These are phyloP conservation scores for Phlegmacium glaucopus DNA, from an alignment of 768 basidiomycete species.

Conservation along the genomic window DNA sequence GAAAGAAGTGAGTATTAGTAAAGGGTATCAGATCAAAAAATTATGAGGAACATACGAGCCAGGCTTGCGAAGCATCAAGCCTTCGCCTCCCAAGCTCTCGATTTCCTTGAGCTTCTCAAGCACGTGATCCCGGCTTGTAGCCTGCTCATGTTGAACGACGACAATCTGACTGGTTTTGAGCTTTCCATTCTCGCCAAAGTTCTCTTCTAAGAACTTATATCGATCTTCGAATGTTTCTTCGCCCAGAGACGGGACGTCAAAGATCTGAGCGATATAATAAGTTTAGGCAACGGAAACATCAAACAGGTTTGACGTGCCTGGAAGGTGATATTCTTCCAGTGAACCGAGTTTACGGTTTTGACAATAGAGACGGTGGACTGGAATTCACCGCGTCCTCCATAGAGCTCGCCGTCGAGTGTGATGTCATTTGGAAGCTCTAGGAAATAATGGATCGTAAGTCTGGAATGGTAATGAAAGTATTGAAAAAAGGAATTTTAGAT, in stretches of 20 bases:
- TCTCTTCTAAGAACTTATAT: slow-evolving; percentile 37
- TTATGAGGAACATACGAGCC: slow-evolving; percentile 35
- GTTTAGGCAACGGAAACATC: background rate
- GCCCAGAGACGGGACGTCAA: slow-evolving; percentile 52
- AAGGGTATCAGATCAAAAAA: background rate
- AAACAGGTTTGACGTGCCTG: slow-evolving; percentile 32
- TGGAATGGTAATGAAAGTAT: background rate
- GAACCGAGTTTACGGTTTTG: slow-evolving; percentile 53
- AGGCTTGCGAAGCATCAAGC: slow-evolving; percentile 53
- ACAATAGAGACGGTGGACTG: slow-evolving; percentile 58
- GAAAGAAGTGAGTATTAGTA: background rate
- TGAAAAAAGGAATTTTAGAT: background rate
- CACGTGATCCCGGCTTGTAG: slow-evolving; percentile 45
- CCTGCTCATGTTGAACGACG: slow-evolving; percentile 47
- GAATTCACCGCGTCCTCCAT: slow-evolving; percentile 54
- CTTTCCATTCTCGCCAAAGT: slow-evolving; percentile 45
- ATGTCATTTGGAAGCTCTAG: slow-evolving; percentile 51
- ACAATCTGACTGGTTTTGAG: slow-evolving; percentile 39
- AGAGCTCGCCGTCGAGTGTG: slow-evolving; percentile 60
- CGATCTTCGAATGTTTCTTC: slow-evolving; percentile 50
- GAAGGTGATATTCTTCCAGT: slow-evolving; percentile 53
- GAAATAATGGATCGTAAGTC: background rate
- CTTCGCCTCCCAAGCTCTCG: slow-evolving; percentile 53
- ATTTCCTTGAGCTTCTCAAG: slow-evolving; percentile 51
- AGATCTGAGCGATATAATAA: slow-evolving; percentile 34